Evolutionary conservation across 805 yeast genomes (phyloP), one percentile per base, ranked within the genome.

Genomic region (Scheffersomyces stipitis): DNA sequence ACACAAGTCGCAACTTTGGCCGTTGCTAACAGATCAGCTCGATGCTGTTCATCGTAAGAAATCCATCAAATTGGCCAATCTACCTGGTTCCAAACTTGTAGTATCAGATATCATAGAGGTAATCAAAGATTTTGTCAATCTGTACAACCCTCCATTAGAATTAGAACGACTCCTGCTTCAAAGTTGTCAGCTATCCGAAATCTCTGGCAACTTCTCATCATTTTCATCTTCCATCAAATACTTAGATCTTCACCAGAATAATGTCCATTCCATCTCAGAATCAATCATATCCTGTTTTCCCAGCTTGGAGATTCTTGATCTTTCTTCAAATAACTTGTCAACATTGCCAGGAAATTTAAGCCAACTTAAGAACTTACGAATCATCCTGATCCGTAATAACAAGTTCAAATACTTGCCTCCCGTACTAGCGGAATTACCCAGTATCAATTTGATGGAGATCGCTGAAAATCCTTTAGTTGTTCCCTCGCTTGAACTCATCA

Each of bases 201-300:
- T 83, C 12, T 86, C 88, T 0, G 49, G 56, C 1, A 67, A 64
- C 32, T 70, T 83, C 50, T 42, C 58, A 4, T 54, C 62, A 6
- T 49, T 83, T 40, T 47, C 67, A n/a, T 35, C 29, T 10, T 60
- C 66, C 30, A 59, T 85, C 35, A 66, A 76, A 37, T 82, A 80
- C 44, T 60, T 86, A 38, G 91, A 86, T 55, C 58, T 86, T 31
- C 84, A 85, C 52, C 66, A 70, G 40, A 86, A 86, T 54, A 54
- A 62, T 30, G 68, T 86, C 34, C 46, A 65, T 3, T 66, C 61
- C 31, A 70, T 86, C 30, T 89, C 95, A 0, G 40, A 38, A 18
- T 55, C 49, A 2, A 56, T 69, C 5, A 48, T 77, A 40, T 40
- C 48, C 14, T 51, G 52, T 3, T 65, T 73, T 28, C 48, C 51